Conservation (phyloP, 2,329 filamentous ascomycete genomes). For the Stenocarpella maydis region DNA sequence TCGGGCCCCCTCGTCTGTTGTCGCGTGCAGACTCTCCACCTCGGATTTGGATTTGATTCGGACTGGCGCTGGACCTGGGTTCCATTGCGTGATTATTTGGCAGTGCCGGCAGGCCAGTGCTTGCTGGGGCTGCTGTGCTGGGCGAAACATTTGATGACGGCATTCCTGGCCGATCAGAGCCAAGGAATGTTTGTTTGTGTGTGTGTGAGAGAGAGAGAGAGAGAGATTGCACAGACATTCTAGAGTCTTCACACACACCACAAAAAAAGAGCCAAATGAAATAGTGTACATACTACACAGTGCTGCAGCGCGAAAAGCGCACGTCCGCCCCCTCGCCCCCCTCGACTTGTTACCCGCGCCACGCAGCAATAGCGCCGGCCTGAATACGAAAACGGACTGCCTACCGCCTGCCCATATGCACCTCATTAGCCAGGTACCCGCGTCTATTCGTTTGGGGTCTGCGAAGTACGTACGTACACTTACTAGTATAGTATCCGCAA, state of each 20-base stretch:
- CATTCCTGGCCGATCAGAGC: conserved; percentile 13
- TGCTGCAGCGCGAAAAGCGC: not conserved
- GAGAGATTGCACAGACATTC: conserved; percentile 21
- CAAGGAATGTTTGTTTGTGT: conserved; percentile 17
- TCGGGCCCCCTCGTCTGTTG: no score
- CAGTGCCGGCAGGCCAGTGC: conserved; percentile 19
- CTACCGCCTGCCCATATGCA: not conserved
- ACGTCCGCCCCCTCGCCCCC: not conserved
- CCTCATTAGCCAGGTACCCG: conserved; percentile 15
- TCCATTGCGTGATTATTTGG: conserved; percentile 22
- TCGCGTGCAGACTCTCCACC: not conserved
- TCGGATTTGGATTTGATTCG: not conserved
- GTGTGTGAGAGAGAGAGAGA: no score
- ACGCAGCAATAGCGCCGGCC: conserved; percentile 26
- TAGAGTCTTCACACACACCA: no score
- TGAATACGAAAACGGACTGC: conserved; percentile 19
- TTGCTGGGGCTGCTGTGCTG: conserved; percentile 7
- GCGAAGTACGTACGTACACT: no score
- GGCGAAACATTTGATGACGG: conserved; percentile 20
- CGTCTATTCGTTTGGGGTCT: not conserved
- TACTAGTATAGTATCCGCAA: not conserved
- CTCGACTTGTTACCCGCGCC: conserved; percentile 9
- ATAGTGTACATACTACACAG: not conserved
- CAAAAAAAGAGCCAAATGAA: no score
- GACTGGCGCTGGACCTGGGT: not conserved